phyloP scores from a whole-genome alignment of 2,329 filamentous ascomycete genomes.

The Ceratocystiopsis sp. region DNA sequence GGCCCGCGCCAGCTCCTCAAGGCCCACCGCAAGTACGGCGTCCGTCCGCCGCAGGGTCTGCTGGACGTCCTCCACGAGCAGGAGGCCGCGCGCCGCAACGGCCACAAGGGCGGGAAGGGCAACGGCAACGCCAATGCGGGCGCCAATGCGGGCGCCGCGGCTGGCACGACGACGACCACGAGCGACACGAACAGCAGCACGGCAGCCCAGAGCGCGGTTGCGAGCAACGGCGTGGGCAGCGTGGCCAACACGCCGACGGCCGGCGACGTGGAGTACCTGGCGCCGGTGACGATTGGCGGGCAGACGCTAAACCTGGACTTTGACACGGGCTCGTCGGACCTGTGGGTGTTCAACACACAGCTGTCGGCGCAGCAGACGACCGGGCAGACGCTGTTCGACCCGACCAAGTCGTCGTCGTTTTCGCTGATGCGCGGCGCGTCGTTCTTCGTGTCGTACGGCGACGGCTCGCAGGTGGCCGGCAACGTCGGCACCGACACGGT shows the following conservation, averaged over 20 bases:
- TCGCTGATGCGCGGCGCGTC: slow-evolving; percentile 23
- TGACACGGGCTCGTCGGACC: slow-evolving; percentile 59
- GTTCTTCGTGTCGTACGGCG: slow-evolving; percentile 53
- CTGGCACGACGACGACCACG: slow-evolving; percentile 10
- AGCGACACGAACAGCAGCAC: slow-evolving; percentile 5
- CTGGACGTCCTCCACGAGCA: slow-evolving; percentile 19
- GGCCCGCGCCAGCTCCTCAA: slow-evolving; percentile 45
- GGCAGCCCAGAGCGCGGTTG: background rate
- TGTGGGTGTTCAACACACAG: slow-evolving; percentile 55
- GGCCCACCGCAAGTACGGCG: slow-evolving; percentile 51
- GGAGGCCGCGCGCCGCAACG: slow-evolving; percentile 10
- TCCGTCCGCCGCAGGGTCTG: slow-evolving; percentile 28
- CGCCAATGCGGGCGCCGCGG: slow-evolving; percentile 1
- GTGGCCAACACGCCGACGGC: slow-evolving; percentile 48
- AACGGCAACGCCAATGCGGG: slow-evolving; percentile 1
- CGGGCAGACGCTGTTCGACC: slow-evolving; percentile 30
- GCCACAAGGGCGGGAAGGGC: slow-evolving; percentile 1
- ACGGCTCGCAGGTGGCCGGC: slow-evolving; percentile 44
- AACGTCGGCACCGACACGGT: slow-evolving; percentile 52
- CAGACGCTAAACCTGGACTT: slow-evolving; percentile 55
- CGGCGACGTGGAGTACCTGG: slow-evolving; percentile 53
- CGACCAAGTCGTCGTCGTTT: slow-evolving; percentile 19
- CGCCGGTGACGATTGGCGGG: slow-evolving; percentile 51
- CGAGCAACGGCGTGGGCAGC: slow-evolving; percentile 23
- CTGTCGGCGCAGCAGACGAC: slow-evolving; percentile 26